phyloP scores from a whole-genome alignment of 2,329 filamentous ascomycete species.

The Aspergillus pseudoterreus region DNA sequence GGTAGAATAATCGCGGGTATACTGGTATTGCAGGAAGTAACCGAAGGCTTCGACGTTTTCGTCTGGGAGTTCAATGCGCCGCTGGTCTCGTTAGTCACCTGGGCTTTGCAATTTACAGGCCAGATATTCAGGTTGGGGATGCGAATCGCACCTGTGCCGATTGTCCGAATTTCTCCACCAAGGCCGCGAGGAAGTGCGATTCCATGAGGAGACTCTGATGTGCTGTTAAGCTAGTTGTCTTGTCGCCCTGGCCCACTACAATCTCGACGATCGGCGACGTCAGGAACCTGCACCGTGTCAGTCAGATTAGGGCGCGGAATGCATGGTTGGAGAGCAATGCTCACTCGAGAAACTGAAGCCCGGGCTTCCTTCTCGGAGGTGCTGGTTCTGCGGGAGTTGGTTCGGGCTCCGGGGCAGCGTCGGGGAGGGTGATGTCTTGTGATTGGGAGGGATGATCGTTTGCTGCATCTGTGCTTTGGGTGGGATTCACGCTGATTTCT shows the following conservation, averaged over 20 bases:
- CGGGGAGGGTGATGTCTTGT: conserved; percentile 19
- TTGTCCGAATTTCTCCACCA: conserved; percentile 59
- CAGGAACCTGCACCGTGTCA: conserved; percentile 48
- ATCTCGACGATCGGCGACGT: conserved; percentile 67
- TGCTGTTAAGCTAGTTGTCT: conserved; percentile 64
- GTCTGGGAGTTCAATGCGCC: conserved; percentile 63
- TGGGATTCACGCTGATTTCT: conserved; percentile 7
- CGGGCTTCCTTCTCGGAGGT: conserved; percentile 16
- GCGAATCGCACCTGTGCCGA: conserved; percentile 56
- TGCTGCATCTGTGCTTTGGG: conserved; percentile 2
- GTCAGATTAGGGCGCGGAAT: neutral
- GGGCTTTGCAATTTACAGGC: neutral
- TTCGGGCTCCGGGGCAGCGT: conserved; percentile 16
- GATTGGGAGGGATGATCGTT: conserved; percentile 14
- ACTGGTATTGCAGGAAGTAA: conserved; percentile 78
- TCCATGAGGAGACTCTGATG: conserved; percentile 73
- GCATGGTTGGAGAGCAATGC: neutral
- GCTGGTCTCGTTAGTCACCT: conserved; percentile 38
- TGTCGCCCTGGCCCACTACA: conserved; percentile 59
- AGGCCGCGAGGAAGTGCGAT: conserved; percentile 70
- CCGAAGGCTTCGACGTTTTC: conserved; percentile 71
- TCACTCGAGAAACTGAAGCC: conserved; percentile 30
- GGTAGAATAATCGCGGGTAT: conserved; percentile 85
- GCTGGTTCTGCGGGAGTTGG: conserved; percentile 8
- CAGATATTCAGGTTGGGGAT: neutral